Evolutionary conservation across 2,329 filamentous ascomycete species (phyloP).

Genomic region (Xylaria sp.): DNA sequence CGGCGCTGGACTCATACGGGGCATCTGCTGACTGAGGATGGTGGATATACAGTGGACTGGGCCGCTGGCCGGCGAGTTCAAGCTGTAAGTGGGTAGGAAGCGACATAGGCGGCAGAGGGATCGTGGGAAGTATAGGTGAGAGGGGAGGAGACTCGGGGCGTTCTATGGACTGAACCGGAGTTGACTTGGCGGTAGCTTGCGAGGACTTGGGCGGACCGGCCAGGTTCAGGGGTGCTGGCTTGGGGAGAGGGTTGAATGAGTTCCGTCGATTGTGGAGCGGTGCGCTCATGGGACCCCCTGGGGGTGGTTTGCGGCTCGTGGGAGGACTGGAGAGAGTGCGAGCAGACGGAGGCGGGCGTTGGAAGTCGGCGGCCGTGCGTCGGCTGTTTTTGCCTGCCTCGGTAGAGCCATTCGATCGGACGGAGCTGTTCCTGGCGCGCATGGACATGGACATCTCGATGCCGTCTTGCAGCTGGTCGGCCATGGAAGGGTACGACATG

Average conservation of each 20-base stretch:
- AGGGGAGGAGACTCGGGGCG: slow-evolving; percentile 51
- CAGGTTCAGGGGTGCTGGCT: slow-evolving; percentile 60
- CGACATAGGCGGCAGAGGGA: slow-evolving; percentile 74
- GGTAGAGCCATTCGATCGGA: slow-evolving; percentile 48
- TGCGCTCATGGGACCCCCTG: slow-evolving; percentile 48
- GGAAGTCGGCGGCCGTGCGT: slow-evolving; percentile 47
- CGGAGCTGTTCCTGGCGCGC: slow-evolving; percentile 40
- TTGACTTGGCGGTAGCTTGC: slow-evolving; percentile 27
- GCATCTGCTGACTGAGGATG: slow-evolving; percentile 66
- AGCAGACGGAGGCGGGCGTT: slow-evolving; percentile 51
- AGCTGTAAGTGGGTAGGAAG: slow-evolving; percentile 73
- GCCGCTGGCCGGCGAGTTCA: slow-evolving; percentile 70
- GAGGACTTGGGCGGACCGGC: slow-evolving; percentile 43
- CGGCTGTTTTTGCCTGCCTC: slow-evolving; percentile 39
- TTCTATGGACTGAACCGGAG: slow-evolving; percentile 39
- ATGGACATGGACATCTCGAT: slow-evolving; percentile 32
- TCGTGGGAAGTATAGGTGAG: slow-evolving; percentile 64
- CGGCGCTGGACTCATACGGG: slow-evolving; percentile 90
- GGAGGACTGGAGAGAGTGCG: slow-evolving; percentile 66
- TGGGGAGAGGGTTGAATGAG: slow-evolving; percentile 60
- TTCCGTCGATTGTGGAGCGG: slow-evolving; percentile 58
- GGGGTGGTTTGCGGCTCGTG: slow-evolving; percentile 54
- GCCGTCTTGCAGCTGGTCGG: slow-evolving; percentile 49
- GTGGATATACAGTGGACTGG: slow-evolving; percentile 74
- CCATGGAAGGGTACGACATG: slow-evolving; percentile 48